Percentiles rank a stretch among this genome's conserved stretches.
These are phyloP conservation scores for Metschnikowia bowlesiae DNA, from an alignment of 805 yeast genomes.

Conservation along the genomic window DNA sequence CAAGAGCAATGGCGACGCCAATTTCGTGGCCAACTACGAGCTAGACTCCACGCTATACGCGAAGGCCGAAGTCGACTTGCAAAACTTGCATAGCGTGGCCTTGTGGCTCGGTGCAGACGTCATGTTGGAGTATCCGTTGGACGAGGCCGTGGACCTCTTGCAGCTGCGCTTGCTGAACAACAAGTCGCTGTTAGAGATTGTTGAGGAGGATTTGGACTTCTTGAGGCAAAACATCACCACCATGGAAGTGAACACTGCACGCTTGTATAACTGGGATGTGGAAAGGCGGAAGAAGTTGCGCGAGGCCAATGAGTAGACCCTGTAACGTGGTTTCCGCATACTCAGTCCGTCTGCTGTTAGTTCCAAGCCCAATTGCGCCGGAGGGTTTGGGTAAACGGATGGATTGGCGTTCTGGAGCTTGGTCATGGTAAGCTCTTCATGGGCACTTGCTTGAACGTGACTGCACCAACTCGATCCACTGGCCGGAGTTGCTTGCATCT, in stretches of 20 bases:
- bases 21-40: conserved; percentile 74
- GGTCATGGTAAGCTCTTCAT: no score
- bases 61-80: conserved; percentile 64
- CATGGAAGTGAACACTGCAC: conserved; percentile 95
- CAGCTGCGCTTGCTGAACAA: conserved; percentile 60
- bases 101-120: conserved; percentile 98
- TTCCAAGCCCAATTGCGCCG: no score
- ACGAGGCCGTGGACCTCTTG: conserved; percentile 77
- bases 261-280: conserved; percentile 86
- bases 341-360: no score
- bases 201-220: conserved; percentile 82
- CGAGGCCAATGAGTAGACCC: conserved; percentile 20
- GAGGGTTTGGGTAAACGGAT: no score
- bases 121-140: conserved; percentile 90
- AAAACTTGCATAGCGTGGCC: conserved; percentile 56
- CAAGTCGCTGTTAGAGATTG: conserved; percentile 49
- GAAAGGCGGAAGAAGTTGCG: conserved; percentile 58
- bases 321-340: no score
- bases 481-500: no score
- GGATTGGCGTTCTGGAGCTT: no score
- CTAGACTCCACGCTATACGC: conserved; percentile 90
- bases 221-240: conserved; percentile 88
- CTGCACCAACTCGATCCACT: no score
- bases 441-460: no score
- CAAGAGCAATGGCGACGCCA: conserved; percentile 29